Base-by-base conservation (phyloP, 2,329 filamentous ascomycete species). In the Alternaria arbusti region DNA sequence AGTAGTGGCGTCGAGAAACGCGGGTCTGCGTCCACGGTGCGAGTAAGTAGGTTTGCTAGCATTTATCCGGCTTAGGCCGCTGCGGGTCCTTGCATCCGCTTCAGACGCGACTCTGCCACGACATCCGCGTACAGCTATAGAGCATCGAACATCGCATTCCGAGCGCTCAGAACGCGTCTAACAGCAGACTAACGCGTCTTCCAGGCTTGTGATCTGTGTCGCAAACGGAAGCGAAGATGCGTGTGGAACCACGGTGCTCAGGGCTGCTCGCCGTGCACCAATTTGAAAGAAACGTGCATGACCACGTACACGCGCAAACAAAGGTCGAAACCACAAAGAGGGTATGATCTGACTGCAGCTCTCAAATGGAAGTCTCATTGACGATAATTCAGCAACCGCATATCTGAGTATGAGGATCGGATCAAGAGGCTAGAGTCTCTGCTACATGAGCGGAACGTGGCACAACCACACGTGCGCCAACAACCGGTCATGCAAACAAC, bases 121-220 rank as follows among this genome's bases (percentile, higher is more conserved):
- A 51, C 26, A 51, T 10, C 44, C 26, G 23, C 26, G 9, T 6
- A 15, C 9, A 43, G 9, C 28, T 10, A 49, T 36, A 5, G n/a
- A 51, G 47, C 47, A 32, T 51, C 26, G 12, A 32, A 32, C 17
- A 13, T 51, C 46, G 30, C 56, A 25, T 30, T 5, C 9, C 22
- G 22, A 43, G 23, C 11, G 13, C 12, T 15, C 12, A 12, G 15
- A 7, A 15, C 17, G 28, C 44, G 40, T 23, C 13, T 13, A n/a
- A 5, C 4, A 28, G 22, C 2, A 12, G 4, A 26, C 28, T 44
- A 28, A 47, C 55, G 26, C 23, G 36, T 23, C 10, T 17, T 17
- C 6, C 40, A 74, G 71, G 69, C 71, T 20, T 75, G 70, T 49
- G 74, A 75, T 65, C 70, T 73, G 9, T 75, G 71, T 59, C 65